phyloP scores from a whole-genome alignment of 73 alveolate genomes.

The Paramecium bursaria region DNA sequence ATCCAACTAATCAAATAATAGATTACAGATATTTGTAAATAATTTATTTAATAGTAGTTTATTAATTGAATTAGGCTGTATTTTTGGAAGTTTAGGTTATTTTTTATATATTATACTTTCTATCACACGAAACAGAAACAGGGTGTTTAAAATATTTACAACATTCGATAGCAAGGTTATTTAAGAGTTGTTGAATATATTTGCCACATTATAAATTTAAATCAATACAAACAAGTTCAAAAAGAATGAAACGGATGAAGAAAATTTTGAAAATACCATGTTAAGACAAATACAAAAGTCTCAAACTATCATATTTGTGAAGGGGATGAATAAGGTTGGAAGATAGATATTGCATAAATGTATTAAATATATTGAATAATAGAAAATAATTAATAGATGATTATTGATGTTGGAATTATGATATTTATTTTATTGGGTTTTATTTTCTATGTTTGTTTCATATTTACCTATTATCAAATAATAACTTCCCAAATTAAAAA shows the following conservation, averaged over 20 bases:
- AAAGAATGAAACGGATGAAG: slow-evolving; percentile 49
- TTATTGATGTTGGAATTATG: no score
- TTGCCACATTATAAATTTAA: neutral
- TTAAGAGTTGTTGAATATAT: neutral
- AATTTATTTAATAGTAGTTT: neutral
- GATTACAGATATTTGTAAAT: neutral
- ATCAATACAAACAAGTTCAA: slow-evolving; percentile 13
- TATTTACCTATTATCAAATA: neutral
- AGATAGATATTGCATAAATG: neutral
- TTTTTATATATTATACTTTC: neutral
- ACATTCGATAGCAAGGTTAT: slow-evolving; percentile 25
- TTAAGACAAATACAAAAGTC: slow-evolving; percentile 20
- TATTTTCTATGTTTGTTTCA: slow-evolving; percentile 1
- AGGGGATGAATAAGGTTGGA: slow-evolving; percentile 6
- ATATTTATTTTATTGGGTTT: neutral
- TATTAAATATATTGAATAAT: neutral
- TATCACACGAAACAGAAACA: neutral
- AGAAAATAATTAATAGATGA: no score
- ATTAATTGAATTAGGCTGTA: neutral
- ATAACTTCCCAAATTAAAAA: neutral
- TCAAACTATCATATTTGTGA: neutral
- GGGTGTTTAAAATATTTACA: slow-evolving; percentile 23
- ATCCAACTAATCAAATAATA: neutral
- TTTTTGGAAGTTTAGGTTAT: neutral
- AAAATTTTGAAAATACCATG: slow-evolving; percentile 46